Evolutionary conservation across 768 basidiomycete species (phyloP), one percentile per base, ranked within the genome.

Genomic region (Cystobasidium onofrii): DNA sequence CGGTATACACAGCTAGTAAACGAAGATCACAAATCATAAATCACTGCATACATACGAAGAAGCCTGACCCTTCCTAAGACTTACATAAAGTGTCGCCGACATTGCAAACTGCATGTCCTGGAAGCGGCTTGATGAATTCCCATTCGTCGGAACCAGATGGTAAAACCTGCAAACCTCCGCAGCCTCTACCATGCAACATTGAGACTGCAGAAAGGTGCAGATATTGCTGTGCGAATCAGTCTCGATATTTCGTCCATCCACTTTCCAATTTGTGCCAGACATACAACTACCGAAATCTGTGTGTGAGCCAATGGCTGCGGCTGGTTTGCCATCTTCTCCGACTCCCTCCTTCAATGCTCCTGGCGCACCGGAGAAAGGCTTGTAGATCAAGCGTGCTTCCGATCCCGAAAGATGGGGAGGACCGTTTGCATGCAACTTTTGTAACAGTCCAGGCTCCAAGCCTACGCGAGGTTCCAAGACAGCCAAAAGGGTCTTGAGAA

Each of bases 401-500:
- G 86, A 85, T 6, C 85, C 86, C 63, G 86, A 88, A 36, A 76
- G 44, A 52, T 73, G 54, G 17, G 79, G 80, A 55, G 86, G 85
- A 1, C 83, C 82, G 6, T 80, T 50, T 1, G 79, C 72, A 77
- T 89, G 88, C 23, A 83, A 79, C 0, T 77, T 78, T 7, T 80
- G 76, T 1, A 89, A 80, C 0, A 83, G 81, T 1, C 86, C 87
- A 1, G 79, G 66, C 0, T 86, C 85, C 1, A 90, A 81, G 0
- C 84, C 85, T 0, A 89, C 83, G 55, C 79, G 84, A 3, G 84
- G 83, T 74, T 87, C 86, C 80, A 89, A 86, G n/a, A 87, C 81
- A 7, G 81, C 81, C 29, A 89, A 79, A 9, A 88, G 55, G 0
- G 29, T 83, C 29, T 76, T 79, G 80, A 86, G 88, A 43, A 89